phyloP scores from a whole-genome alignment of 306 rosid species.

The Cucumis hystrix region DNA sequence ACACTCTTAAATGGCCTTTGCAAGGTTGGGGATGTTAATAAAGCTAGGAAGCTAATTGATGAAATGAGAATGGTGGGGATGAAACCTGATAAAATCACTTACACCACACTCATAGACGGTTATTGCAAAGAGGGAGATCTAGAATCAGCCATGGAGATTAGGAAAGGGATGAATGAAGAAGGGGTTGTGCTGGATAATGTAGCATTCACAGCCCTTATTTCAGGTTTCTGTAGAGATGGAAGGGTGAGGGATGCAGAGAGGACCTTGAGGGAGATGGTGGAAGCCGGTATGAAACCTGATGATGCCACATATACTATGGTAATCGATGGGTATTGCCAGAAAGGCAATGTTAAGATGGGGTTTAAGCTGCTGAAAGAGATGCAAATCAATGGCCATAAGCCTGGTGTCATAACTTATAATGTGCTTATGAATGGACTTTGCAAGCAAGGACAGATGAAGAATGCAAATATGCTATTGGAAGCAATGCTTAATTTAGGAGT shows the following conservation, averaged over 20 bases:
- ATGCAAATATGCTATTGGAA: constrained; percentile 66
- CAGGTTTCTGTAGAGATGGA: constrained; percentile 67
- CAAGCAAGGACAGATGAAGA: constrained; percentile 90
- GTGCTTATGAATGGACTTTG: constrained; percentile 83
- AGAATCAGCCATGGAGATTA: constrained; percentile 49
- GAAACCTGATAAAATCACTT: constrained; percentile 69
- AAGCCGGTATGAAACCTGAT: constrained; percentile 56
- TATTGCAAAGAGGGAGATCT: constrained; percentile 70
- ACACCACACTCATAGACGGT: constrained; percentile 72
- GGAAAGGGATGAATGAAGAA: constrained; percentile 38
- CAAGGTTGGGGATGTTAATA: constrained; percentile 50
- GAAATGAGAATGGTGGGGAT: constrained; percentile 44
- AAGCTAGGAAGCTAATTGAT: constrained; percentile 43
- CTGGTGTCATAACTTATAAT: constrained; percentile 65
- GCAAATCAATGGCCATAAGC: constrained; percentile 45
- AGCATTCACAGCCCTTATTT: constrained; percentile 62
- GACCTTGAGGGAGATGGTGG: constrained; percentile 55
- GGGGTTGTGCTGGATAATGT: constrained; percentile 52
- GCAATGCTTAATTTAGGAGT: constrained; percentile 78
- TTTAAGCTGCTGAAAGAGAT: constrained; percentile 66
- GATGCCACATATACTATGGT: constrained; percentile 63
- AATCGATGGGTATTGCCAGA: constrained; percentile 68
- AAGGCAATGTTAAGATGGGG: constrained; percentile 56
- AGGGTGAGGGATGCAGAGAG: constrained; percentile 45
- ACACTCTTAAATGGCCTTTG: constrained; percentile 73